Percentiles rank a stretch among this genome's conserved stretches.
Evolutionary conservation across 306 rosid species (phyloP).

Genomic region (apple (Malus domestica)): ASM211411v1 NC_041791.1:120001-120500

Average conservation of each 20-base stretch:
- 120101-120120: background rate
- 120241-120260: background rate
- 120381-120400: background rate
- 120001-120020: conserved; percentile 6
- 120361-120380: background rate
- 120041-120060: background rate
- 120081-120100: background rate
- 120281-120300: background rate
- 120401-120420: background rate
- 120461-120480: background rate
- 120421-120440: background rate
- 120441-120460: background rate
- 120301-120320: background rate
- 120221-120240: background rate
- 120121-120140: background rate
- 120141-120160: background rate
- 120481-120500: background rate
- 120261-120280: background rate
- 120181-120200: background rate
- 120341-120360: background rate
- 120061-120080: background rate
- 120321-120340: background rate
- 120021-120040: background rate
- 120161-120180: background rate
- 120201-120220: background rate